Evolutionary conservation across 352 stramenopile species (phyloP).

Genomic region (Phytopythium vexans): DNA sequence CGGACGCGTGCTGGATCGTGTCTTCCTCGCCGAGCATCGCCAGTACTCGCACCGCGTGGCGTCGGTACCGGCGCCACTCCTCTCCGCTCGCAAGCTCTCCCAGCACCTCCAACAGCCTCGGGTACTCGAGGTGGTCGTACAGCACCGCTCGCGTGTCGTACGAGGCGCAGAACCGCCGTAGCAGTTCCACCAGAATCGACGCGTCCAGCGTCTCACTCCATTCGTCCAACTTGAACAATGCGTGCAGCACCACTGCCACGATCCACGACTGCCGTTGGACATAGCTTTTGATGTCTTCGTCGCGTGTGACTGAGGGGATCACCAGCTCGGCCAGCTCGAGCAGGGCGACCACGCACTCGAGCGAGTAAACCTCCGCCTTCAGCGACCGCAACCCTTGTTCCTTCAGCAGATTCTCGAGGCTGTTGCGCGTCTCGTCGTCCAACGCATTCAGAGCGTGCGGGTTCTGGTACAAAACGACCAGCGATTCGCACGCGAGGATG

Average conservation of each 20-base stretch:
- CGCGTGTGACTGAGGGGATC: conserved; percentile 4
- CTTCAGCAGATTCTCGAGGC: conserved; percentile 25
- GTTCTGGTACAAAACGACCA: conserved; percentile 41
- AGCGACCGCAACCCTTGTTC: conserved; percentile 31
- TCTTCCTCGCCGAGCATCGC: conserved; percentile 49
- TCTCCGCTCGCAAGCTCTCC: conserved; percentile 20
- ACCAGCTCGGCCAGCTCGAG: conserved; percentile 33
- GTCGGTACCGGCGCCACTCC: conserved; percentile 39
- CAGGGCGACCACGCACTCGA: conserved; percentile 53
- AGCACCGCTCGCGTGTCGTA: conserved; percentile 28
- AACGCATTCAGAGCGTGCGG: conserved; percentile 12
- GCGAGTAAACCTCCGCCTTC: conserved; percentile 37
- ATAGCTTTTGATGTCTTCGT: neutral
- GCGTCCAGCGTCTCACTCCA: conserved; percentile 48
- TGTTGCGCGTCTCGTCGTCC: conserved; percentile 7
- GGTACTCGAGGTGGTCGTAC: conserved; percentile 45
- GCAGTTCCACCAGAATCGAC: conserved; percentile 29
- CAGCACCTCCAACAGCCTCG: conserved; percentile 35
- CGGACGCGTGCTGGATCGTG: conserved; percentile 20
- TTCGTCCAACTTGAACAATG: conserved; percentile 29
- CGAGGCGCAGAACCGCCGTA: conserved; percentile 41
- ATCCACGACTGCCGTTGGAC: conserved; percentile 34
- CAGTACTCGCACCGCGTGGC: conserved; percentile 30
- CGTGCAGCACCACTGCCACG: conserved; percentile 43
- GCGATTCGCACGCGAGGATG: conserved; percentile 35